Evolutionary conservation across 1,139 yeast genomes (phyloP).

Genomic region (Protomyces lactucae-debilis): DNA sequence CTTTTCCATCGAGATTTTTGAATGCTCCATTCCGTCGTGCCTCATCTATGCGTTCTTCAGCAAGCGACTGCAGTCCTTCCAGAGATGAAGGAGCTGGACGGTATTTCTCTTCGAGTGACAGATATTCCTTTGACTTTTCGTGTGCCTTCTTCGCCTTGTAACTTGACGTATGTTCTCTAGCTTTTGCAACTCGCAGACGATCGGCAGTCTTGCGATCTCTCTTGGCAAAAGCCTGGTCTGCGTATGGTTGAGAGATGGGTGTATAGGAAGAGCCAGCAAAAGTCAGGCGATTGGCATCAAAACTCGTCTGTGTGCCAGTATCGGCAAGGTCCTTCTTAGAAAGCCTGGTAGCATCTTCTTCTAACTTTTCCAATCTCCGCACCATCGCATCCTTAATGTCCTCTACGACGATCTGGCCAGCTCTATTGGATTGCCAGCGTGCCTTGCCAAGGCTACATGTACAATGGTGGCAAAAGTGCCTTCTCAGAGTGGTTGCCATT

Average conservation of each 20-base stretch:
- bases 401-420: neutral
- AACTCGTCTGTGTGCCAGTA: neutral
- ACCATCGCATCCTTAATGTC: neutral
- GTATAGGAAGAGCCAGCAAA: constrained; percentile 18
- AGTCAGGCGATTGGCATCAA: constrained; percentile 22
- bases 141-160: constrained; percentile 10
- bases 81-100: constrained; percentile 46
- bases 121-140: constrained; percentile 21
- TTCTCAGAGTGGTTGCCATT: no score
- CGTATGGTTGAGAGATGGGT: constrained; percentile 12
- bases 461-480: neutral
- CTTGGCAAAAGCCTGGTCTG: constrained; percentile 3
- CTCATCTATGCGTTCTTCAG: constrained; percentile 70
- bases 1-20: constrained; percentile 43
- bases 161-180: constrained; percentile 7
- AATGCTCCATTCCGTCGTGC: constrained; percentile 69
- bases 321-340: neutral
- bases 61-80: constrained; percentile 58
- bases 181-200: constrained; percentile 14
- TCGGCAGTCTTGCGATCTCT: constrained; percentile 21
- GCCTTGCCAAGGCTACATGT: neutral
- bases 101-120: constrained; percentile 27
- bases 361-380: neutral
- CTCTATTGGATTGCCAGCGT: neutral
- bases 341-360: neutral